Percentiles rank a stretch among this genome's conserved stretches.
phyloP scores from a whole-genome alignment of 306 rosid genomes.

The Betula pendula region DNA sequence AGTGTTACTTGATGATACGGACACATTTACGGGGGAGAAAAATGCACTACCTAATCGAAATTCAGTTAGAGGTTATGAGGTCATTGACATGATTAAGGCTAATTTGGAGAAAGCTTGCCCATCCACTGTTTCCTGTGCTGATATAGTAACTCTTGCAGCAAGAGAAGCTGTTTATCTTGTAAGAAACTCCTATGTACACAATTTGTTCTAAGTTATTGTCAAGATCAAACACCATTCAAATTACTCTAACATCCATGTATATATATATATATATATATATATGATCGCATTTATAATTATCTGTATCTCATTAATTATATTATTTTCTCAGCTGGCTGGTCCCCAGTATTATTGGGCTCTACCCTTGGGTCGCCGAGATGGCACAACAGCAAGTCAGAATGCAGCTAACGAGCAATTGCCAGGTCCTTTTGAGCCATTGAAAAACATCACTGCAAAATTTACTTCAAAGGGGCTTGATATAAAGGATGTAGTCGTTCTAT shows the following conservation, averaged over 20 bases:
- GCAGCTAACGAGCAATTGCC: conserved; percentile 63
- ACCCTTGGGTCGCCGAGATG: conserved; percentile 81
- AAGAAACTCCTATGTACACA: conserved; percentile 37
- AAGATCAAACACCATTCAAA: not conserved
- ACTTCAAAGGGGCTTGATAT: conserved; percentile 61
- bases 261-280: too few relatives aligned
- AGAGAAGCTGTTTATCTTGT: conserved; percentile 81
- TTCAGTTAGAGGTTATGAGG: conserved; percentile 78
- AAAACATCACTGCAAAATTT: conserved; percentile 65
- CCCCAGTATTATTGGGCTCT: conserved; percentile 71
- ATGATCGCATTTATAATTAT: too few relatives aligned
- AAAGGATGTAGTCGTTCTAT: conserved; percentile 77
- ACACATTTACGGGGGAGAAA: conserved; percentile 75
- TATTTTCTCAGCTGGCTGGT: conserved; percentile 40
- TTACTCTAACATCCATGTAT: not conserved
- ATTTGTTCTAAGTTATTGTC: not conserved
- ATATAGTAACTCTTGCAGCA: conserved; percentile 70
- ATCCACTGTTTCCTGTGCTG: conserved; percentile 81
- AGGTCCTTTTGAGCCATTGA: conserved; percentile 74
- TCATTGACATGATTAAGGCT: conserved; percentile 78
- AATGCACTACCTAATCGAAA: conserved; percentile 61
- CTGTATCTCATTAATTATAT: too few relatives aligned
- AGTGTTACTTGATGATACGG: conserved; percentile 70
- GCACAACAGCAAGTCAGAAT: conserved; percentile 58
- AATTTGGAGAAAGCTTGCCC: conserved; percentile 75